A percentile compares a stretch with the other conserved stretches of the same genome.
These are phyloP conservation scores for Favolaschia claudopus DNA, from an alignment of 768 basidiomycete genomes.

Conservation along the genomic window DNA sequence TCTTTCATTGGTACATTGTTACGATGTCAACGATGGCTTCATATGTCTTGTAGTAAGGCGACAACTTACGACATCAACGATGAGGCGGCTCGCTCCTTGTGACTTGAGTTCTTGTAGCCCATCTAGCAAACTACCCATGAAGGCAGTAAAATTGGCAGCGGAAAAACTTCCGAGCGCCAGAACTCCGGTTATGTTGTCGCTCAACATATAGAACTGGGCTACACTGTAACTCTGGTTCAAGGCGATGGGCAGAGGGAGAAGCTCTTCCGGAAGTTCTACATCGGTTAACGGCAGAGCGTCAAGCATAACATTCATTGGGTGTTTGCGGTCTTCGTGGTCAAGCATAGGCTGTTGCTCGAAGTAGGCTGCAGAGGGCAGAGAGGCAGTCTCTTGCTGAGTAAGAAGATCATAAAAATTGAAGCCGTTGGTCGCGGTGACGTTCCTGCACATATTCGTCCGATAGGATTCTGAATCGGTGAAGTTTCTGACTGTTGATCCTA, in stretches of 20 bases:
- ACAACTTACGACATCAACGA: slow-evolving; percentile 67
- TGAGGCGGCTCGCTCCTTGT: slow-evolving; percentile 56
- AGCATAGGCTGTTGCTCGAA: slow-evolving; percentile 51
- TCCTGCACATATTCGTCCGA: slow-evolving; percentile 60
- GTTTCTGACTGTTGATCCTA: slow-evolving; percentile 49
- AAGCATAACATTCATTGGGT: slow-evolving; percentile 56
- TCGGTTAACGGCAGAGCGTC: slow-evolving; percentile 54
- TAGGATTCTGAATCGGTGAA: slow-evolving; percentile 60
- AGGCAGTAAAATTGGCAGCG: slow-evolving; percentile 47
- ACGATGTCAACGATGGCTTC: no score
- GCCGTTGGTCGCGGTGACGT: slow-evolving; percentile 57
- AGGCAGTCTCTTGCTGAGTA: slow-evolving; percentile 14
- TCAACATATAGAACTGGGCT: slow-evolving; percentile 63
- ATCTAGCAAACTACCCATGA: slow-evolving; percentile 51
- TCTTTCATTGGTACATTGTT: slow-evolving; percentile 36
- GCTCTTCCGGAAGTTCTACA: slow-evolving; percentile 47
- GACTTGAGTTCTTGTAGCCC: slow-evolving; percentile 56
- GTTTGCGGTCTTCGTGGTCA: slow-evolving; percentile 40
- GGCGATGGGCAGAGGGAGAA: slow-evolving; percentile 46
- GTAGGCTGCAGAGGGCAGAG: slow-evolving; percentile 37
- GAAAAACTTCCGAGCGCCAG: slow-evolving; percentile 67
- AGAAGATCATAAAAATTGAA: slow-evolving; percentile 41
- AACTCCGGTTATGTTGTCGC: slow-evolving; percentile 61
- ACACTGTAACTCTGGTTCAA: slow-evolving; percentile 56
- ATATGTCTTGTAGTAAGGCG: no score